phyloP scores from a whole-genome alignment of 140 eudicot species.

The Anethum foeniculum region DNA sequence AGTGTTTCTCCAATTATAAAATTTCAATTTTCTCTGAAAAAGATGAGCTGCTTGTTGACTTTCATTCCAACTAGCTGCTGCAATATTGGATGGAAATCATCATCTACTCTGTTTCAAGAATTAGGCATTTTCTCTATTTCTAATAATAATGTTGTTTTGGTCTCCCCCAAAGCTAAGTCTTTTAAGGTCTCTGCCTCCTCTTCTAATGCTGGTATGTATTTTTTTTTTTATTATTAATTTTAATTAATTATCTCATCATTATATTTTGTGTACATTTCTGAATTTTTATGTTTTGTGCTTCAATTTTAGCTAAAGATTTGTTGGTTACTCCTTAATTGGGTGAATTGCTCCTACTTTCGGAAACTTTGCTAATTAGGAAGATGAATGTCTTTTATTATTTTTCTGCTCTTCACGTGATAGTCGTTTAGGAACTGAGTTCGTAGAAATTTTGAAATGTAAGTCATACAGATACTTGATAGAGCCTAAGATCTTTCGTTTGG shows the following conservation, averaged over 20 bases:
- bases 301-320: neutral
- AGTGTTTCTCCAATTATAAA: neutral
- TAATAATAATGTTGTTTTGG: neutral
- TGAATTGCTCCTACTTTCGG: neutral
- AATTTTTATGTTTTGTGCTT: neutral
- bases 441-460: neutral
- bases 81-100: conserved; percentile 43
- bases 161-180: neutral
- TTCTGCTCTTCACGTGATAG: too few species aligned
- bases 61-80: conserved; percentile 35
- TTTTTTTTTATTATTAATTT: neutral
- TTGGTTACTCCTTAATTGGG: too few species aligned
- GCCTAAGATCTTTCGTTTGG: neutral
- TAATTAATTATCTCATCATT: neutral
- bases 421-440: too few species aligned
- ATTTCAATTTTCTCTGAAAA: neutral
- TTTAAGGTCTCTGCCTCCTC: conserved; percentile 25
- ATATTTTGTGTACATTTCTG: neutral
- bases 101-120: conserved; percentile 31
- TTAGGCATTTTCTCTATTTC: conserved; percentile 4
- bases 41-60: conserved; percentile 13
- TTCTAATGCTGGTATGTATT: neutral
- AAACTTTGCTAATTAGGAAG: too few species aligned
- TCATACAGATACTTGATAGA: neutral
- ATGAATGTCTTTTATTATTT: too few species aligned